Evolutionary conservation across 1,284 basidiomycete species (phyloP).

Genomic region (Porogramme epimiltina): DNA sequence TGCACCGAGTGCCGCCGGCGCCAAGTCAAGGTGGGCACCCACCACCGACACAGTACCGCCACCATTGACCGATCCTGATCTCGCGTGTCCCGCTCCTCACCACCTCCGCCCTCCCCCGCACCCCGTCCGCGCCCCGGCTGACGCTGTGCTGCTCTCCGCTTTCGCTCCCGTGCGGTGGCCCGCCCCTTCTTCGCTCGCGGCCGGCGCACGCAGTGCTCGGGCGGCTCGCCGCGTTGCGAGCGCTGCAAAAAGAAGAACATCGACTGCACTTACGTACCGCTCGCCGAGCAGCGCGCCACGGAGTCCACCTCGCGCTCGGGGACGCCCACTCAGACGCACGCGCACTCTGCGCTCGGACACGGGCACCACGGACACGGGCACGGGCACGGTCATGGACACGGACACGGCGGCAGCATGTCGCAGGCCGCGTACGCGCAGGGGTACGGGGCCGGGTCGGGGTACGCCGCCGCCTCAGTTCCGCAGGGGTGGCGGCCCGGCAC

Average conservation of each 20-base stretch:
- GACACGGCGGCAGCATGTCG: constrained; percentile 3
- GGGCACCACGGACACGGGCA: background rate
- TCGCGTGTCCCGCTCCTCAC: background rate
- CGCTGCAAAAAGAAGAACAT: constrained; percentile 35
- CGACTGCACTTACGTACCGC: constrained; percentile 36
- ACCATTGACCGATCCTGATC: constrained; percentile 6
- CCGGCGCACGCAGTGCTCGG: constrained; percentile 27
- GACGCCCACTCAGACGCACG: constrained; percentile 2
- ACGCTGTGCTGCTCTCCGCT: background rate
- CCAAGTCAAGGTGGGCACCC: constrained; percentile 49
- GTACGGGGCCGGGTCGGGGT: constrained; percentile 8
- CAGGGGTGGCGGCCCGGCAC: constrained; percentile 12
- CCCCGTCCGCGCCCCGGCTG: no score
- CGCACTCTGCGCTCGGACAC: constrained; percentile 1
- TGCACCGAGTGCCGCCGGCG: constrained; percentile 53
- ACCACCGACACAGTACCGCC: constrained; percentile 2
- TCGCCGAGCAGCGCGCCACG: constrained; percentile 28
- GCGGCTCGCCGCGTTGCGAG: constrained; percentile 32
- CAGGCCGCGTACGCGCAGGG: constrained; percentile 2
- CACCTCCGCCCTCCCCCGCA: background rate
- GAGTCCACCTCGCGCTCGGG: constrained; percentile 23
- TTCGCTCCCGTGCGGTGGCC: no score
- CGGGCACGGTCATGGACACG: constrained; percentile 5
- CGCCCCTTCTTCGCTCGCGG: background rate
- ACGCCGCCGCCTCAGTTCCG: constrained; percentile 5